phyloP scores from a whole-genome alignment of 345 rosid genomes.

The Ricinus communis region DNA sequence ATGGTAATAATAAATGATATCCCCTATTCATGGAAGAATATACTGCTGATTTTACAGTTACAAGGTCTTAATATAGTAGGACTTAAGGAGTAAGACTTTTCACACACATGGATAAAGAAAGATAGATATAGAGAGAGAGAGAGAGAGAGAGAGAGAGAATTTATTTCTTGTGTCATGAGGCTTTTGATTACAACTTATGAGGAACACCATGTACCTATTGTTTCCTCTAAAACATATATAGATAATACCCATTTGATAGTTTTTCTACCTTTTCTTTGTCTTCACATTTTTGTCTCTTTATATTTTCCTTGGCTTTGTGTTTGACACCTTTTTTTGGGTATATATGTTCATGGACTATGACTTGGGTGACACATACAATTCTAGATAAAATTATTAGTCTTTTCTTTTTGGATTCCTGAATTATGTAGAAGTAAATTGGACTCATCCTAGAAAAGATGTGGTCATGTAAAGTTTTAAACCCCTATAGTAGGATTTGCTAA shows the following conservation, averaged over 20 bases:
- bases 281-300: slow-evolving; percentile 27
- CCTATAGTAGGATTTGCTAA: slow-evolving; percentile 20
- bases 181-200: slow-evolving; percentile 25
- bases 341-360: slow-evolving; percentile 9
- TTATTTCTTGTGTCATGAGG: neutral
- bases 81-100: slow-evolving; percentile 16
- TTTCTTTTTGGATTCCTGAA: slow-evolving; percentile 20
- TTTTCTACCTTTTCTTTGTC: slow-evolving; percentile 25
- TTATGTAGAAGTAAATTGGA: slow-evolving; percentile 17
- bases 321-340: neutral
- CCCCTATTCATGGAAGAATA: slow-evolving; percentile 10
- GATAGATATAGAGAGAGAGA: too few species aligned
- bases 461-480: slow-evolving; percentile 1
- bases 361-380: slow-evolving; percentile 13
- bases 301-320: slow-evolving; percentile 13
- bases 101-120: neutral
- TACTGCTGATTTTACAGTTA: slow-evolving; percentile 36
- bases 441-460: slow-evolving; percentile 23
- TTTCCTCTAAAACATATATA: slow-evolving; percentile 10
- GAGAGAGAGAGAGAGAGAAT: too few species aligned
- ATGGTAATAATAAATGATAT: slow-evolving; percentile 17
- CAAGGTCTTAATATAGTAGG: slow-evolving; percentile 31
- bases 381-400: slow-evolving; percentile 12
- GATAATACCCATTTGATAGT: slow-evolving; percentile 13
- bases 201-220: slow-evolving; percentile 19